Conservation (phyloP, 352 stramenopile genomes). For the Phytophthora lateralis region DNA sequence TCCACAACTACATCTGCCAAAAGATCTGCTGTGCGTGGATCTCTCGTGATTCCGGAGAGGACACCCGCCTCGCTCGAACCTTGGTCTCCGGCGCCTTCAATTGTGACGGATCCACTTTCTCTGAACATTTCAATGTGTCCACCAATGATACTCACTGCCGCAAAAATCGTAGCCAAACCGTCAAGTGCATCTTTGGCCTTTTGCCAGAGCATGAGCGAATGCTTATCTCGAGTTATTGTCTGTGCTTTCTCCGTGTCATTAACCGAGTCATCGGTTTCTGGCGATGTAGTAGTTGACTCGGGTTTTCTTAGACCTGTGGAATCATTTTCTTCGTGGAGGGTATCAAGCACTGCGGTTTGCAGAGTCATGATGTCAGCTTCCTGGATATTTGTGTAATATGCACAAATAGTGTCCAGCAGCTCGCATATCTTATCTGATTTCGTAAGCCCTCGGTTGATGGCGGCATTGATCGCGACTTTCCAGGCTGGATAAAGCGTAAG, state of each 20-base stretch:
- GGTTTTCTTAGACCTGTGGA: conserved; percentile 49
- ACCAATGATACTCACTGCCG: conserved; percentile 73
- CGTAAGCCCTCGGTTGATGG: conserved; percentile 54
- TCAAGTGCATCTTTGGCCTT: conserved; percentile 80
- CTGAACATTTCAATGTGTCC: conserved; percentile 73
- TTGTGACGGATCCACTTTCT: conserved; percentile 63
- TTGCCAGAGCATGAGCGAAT: conserved; percentile 70
- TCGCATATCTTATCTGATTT: conserved; percentile 57
- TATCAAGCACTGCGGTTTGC: conserved; percentile 4
- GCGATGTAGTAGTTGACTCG: conserved; percentile 53
- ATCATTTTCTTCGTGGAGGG: conserved; percentile 9
- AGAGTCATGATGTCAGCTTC: conserved; percentile 7
- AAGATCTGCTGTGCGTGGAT: conserved; percentile 41
- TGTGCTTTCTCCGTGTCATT: conserved; percentile 22
- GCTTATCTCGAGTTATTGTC: conserved; percentile 58
- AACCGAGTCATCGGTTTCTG: conserved; percentile 62
- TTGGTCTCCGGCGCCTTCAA: conserved; percentile 54
- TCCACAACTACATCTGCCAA: conserved; percentile 39
- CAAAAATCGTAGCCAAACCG: conserved; percentile 55
- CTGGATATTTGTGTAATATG: conserved; percentile 67
- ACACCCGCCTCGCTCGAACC: conserved; percentile 24
- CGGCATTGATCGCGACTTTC: conserved; percentile 80
- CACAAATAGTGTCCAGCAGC: conserved; percentile 65
- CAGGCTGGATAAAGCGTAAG: conserved; percentile 79
- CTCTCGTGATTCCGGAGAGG: conserved; percentile 50